A percentile compares a stretch with the other conserved stretches of the same genome.
Evolutionary conservation across 768 basidiomycete species (phyloP).

Genomic region (Suillus fuscotomentosus): DNA sequence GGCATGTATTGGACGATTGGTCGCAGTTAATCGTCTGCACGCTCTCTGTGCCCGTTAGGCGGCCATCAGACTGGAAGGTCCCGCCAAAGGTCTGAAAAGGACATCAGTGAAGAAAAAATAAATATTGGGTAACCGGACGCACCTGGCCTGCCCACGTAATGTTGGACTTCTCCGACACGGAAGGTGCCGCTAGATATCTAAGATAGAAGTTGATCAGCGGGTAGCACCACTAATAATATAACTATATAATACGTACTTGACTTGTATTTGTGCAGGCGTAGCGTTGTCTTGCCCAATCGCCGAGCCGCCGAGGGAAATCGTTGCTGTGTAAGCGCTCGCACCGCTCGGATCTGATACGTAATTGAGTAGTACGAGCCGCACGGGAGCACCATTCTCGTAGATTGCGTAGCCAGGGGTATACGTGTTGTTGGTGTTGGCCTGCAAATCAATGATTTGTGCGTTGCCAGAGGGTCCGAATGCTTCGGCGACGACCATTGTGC

Average conservation of each 20-base stretch:
- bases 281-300: conserved; percentile 9
- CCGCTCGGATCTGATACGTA: conserved; percentile 43
- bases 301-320: conserved; percentile 31
- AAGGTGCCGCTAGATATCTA: conserved; percentile 35
- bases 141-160: conserved; percentile 53
- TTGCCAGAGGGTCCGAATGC: conserved; percentile 33
- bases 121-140: not conserved
- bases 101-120: not conserved
- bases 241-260: conserved; percentile 24
- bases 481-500: conserved; percentile 38
- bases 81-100: conserved; percentile 23
- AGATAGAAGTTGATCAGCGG: not conserved
- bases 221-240: not conserved
- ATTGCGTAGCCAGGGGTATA: conserved; percentile 52
- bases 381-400: conserved; percentile 60
- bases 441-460: conserved; percentile 37
- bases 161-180: conserved; percentile 41
- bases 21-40: conserved; percentile 21
- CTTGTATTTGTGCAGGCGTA: conserved; percentile 25
- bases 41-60: conserved; percentile 16
- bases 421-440: conserved; percentile 22
- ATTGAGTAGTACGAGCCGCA: conserved; percentile 48
- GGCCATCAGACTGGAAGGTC: conserved; percentile 26
- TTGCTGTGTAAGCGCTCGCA: conserved; percentile 36
- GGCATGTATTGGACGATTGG: conserved; percentile 16